These are phyloP conservation scores for Cercophora sp. DNA, from an alignment of 495 filamentous ascomycete genomes.

Conservation along the genomic window DNA sequence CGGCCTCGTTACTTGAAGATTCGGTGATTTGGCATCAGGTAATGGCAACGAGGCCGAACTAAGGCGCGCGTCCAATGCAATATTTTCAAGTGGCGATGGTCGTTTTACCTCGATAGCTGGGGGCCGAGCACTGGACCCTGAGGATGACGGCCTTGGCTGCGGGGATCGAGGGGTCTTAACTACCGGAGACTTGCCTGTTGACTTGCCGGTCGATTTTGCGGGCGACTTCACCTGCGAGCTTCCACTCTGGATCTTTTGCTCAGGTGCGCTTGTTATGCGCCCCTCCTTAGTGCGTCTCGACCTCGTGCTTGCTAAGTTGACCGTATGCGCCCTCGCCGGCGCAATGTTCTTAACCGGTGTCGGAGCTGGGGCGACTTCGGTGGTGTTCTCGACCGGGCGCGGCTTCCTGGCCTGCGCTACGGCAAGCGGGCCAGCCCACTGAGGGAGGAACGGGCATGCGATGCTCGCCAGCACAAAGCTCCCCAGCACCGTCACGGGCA, in stretches of 20 bases:
- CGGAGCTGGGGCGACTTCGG: conserved; percentile 45
- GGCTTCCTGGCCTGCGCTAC: conserved; percentile 70
- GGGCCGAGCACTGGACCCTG: conserved; percentile 15
- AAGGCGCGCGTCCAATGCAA: conserved; percentile 46
- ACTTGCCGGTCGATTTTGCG: conserved; percentile 4
- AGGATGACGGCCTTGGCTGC: conserved; percentile 12
- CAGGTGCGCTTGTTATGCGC: conserved; percentile 36
- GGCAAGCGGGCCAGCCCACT: conserved; percentile 65
- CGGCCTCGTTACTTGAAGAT: conserved; percentile 38
- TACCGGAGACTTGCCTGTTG: conserved; percentile 22
- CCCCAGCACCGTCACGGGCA: conserved; percentile 67
- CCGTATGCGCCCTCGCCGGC: conserved; percentile 61
- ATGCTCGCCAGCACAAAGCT: conserved; percentile 67
- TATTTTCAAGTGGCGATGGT: conserved; percentile 36
- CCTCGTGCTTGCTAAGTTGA: conserved; percentile 43
- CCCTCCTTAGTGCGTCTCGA: conserved; percentile 45
- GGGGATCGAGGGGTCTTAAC: conserved; percentile 23
- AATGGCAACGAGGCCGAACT: conserved; percentile 63
- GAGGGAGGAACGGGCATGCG: conserved; percentile 48
- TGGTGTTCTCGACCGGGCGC: conserved; percentile 53
- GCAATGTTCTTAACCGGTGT: conserved; percentile 36
- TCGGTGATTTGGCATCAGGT: conserved; percentile 52
- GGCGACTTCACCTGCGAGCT: conserved; percentile 5
- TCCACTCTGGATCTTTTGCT: conserved; percentile 24
- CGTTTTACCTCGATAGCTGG: conserved; percentile 21